Evolutionary conservation across 768 basidiomycete genomes (phyloP).

Genomic region (Chalciporus piperatus): DNA sequence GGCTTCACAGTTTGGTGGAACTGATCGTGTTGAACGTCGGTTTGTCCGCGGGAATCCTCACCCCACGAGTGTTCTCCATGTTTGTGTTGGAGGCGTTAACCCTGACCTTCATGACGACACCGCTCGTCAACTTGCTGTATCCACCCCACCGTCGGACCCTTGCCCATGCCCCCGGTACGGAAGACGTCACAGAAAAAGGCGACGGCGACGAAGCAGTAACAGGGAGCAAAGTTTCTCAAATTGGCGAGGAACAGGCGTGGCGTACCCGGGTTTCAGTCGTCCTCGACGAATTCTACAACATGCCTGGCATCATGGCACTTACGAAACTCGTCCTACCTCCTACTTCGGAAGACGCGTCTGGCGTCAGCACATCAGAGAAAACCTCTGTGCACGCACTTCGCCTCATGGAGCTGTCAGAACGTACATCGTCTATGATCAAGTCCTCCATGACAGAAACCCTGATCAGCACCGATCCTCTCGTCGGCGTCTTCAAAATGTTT

Average conservation of each 20-base stretch:
- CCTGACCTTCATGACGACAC: slow-evolving; percentile 87
- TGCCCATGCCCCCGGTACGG: slow-evolving; percentile 21
- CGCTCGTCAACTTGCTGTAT: slow-evolving; percentile 65
- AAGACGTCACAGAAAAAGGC: neutral
- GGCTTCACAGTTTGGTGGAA: slow-evolving; percentile 67
- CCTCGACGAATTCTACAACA: slow-evolving; percentile 86
- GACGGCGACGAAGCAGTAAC: neutral
- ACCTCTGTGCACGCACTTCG: slow-evolving; percentile 69
- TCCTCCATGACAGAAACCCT: slow-evolving; percentile 73
- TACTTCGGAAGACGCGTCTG: slow-evolving; percentile 9
- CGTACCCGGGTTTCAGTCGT: slow-evolving; percentile 69
- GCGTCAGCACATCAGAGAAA: neutral
- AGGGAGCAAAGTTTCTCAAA: neutral
- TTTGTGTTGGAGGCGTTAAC: slow-evolving; percentile 85
- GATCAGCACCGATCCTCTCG: slow-evolving; percentile 65
- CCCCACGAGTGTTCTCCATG: slow-evolving; percentile 86
- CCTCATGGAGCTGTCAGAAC: slow-evolving; percentile 83
- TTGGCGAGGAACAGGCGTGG: slow-evolving; percentile 12
- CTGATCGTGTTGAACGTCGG: slow-evolving; percentile 97
- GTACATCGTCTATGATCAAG: slow-evolving; percentile 84
- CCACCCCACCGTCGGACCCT: slow-evolving; percentile 60
- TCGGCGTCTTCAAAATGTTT: slow-evolving; percentile 76
- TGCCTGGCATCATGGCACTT: slow-evolving; percentile 88
- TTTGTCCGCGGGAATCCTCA: slow-evolving; percentile 72
- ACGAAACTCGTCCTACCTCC: slow-evolving; percentile 70